phyloP scores from a whole-genome alignment of 2,329 filamentous ascomycete genomes.

The Dothistroma septosporum region DNA sequence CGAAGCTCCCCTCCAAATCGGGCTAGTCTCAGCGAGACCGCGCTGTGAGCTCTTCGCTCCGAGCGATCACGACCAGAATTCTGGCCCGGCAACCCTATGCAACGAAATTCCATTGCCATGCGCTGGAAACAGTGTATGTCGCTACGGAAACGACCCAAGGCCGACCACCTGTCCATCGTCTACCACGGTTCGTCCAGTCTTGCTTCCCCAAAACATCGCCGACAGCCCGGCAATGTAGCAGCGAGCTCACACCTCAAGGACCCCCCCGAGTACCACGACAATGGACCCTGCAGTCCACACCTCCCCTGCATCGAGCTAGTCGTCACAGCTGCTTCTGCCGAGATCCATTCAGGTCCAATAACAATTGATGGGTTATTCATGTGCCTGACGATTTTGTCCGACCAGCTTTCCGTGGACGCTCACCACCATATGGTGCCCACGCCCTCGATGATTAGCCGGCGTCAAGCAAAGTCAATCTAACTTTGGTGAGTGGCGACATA shows the following conservation, averaged over 20 bases:
- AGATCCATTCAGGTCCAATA: not conserved
- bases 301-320: not conserved
- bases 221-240: not conserved
- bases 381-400: not conserved
- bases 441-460: not conserved
- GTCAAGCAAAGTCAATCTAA: not conserved
- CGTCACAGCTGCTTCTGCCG: not conserved
- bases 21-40: not conserved
- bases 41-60: not conserved
- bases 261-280: not conserved
- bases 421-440: not conserved
- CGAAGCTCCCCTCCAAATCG: slow-evolving; percentile 2
- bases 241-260: not conserved
- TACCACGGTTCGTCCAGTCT: not conserved
- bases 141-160: not conserved
- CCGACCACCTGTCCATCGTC: not conserved
- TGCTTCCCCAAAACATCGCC: not conserved
- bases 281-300: not conserved
- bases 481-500: not conserved
- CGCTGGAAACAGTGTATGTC: not conserved
- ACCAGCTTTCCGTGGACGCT: not conserved
- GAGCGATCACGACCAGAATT: not conserved
- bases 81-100: not conserved
- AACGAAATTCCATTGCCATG: not conserved
- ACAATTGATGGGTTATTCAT: not conserved